phyloP scores from a whole-genome alignment of 2,329 filamentous ascomycete species.

The Cercospora sp. region DNA sequence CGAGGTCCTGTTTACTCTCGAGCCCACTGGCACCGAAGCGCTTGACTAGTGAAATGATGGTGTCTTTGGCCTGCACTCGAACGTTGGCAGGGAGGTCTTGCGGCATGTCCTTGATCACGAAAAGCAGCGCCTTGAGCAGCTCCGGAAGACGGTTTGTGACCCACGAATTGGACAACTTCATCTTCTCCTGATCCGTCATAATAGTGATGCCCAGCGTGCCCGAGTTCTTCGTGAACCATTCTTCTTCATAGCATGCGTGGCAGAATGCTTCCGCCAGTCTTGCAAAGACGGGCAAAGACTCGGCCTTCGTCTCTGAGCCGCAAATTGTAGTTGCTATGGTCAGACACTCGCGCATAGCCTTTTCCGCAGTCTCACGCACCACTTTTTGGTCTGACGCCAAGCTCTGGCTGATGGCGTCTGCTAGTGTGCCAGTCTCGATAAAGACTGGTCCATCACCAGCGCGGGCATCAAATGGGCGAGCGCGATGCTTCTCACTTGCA shows the following conservation, averaged over 20 bases:
- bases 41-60: constrained; percentile 72
- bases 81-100: constrained; percentile 90
- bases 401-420: constrained; percentile 86
- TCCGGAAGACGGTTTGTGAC: constrained; percentile 79
- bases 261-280: constrained; percentile 82
- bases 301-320: constrained; percentile 65
- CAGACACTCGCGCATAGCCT: constrained; percentile 74
- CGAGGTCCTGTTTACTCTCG: constrained; percentile 75
- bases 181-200: constrained; percentile 77
- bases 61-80: constrained; percentile 76
- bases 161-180: constrained; percentile 83
- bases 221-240: constrained; percentile 97
- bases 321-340: constrained; percentile 77
- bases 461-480: constrained; percentile 77
- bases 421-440: constrained; percentile 82
- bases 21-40: constrained; percentile 71
- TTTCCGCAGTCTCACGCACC: constrained; percentile 80
- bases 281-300: constrained; percentile 79
- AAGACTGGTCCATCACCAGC: constrained; percentile 84
- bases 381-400: constrained; percentile 79
- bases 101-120: constrained; percentile 98
- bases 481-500: constrained; percentile 72
- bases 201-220: constrained; percentile 88
- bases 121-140: constrained; percentile 86
- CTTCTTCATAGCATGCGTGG: constrained; percentile 93